Evolutionary conservation across 768 basidiomycete genomes (phyloP).

Genomic region (Lactarius akahatsu): DNA sequence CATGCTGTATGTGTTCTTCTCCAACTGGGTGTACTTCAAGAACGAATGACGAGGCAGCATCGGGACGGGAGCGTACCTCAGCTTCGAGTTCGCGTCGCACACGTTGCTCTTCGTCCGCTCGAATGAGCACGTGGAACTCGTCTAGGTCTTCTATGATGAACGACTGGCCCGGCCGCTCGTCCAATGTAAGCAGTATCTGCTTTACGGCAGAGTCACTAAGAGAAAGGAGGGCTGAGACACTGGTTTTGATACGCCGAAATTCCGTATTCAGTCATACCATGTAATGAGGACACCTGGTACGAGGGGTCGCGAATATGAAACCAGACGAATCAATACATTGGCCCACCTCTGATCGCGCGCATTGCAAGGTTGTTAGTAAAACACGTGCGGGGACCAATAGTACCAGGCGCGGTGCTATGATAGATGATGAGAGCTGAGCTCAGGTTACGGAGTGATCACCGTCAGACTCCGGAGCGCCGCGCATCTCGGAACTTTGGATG

Average conservation of each 20-base stretch:
- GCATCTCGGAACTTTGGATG: conserved; percentile 17
- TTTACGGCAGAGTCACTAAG: conserved; percentile 84
- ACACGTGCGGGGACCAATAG: not conserved
- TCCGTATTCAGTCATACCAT: conserved; percentile 45
- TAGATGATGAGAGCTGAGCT: not conserved
- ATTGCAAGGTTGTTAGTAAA: not conserved
- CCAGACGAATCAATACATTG: conserved; percentile 7
- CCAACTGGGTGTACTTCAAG: conserved; percentile 49
- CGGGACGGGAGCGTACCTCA: conserved; percentile 51
- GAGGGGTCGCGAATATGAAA: not conserved
- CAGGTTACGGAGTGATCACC: not conserved
- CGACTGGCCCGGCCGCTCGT: conserved; percentile 57
- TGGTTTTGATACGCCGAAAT: not conserved
- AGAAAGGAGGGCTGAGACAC: not conserved
- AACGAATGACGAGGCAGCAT: not conserved
- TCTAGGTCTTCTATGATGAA: conserved; percentile 90
- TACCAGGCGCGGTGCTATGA: not conserved
- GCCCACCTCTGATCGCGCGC: conserved; percentile 21
- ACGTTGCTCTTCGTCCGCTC: conserved; percentile 75
- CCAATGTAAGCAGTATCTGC: conserved; percentile 80
- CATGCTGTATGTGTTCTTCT: conserved; percentile 83
- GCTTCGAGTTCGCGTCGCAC: conserved; percentile 70
- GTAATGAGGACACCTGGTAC: conserved; percentile 62
- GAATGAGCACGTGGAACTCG: conserved; percentile 79
- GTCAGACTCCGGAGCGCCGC: conserved; percentile 21